Evolutionary conservation across 2,329 filamentous ascomycete genomes (phyloP).

Genomic region (Talaromyces sp.): DNA sequence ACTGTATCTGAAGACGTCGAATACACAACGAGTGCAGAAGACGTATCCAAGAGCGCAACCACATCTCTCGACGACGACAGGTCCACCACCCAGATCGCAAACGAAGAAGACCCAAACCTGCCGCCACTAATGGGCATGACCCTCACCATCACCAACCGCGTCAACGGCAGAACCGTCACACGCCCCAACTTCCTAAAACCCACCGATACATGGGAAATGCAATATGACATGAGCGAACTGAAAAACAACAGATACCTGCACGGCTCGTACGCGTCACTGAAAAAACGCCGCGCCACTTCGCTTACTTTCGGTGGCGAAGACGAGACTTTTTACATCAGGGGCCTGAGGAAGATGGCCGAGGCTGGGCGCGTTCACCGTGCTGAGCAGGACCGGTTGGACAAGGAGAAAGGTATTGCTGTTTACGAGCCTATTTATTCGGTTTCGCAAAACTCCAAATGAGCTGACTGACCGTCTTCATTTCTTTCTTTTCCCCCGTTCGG

Average conservation of each 20-base stretch:
- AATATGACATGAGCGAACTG: slow-evolving; percentile 71
- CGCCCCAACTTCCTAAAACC: slow-evolving; percentile 53
- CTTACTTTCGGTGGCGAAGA: slow-evolving; percentile 35
- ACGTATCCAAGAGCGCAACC: background rate
- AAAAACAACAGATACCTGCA: slow-evolving; percentile 34
- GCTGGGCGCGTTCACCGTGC: slow-evolving; percentile 58
- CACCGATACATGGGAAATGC: slow-evolving; percentile 62
- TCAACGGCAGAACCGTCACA: slow-evolving; percentile 61
- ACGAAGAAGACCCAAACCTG: slow-evolving; percentile 2
- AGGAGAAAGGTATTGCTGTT: slow-evolving; percentile 35
- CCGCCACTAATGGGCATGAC: slow-evolving; percentile 61
- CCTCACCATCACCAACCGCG: slow-evolving; percentile 66
- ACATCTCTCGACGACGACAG: too few species aligned
- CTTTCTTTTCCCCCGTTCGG: background rate
- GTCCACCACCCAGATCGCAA: too few species aligned
- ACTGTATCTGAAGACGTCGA: slow-evolving; percentile 1
- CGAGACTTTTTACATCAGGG: slow-evolving; percentile 41
- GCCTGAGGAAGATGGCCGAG: slow-evolving; percentile 41
- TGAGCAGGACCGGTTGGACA: slow-evolving; percentile 50
- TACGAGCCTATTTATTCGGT: slow-evolving; percentile 1
- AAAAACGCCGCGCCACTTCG: slow-evolving; percentile 51
- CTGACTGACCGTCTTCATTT: background rate
- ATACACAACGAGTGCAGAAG: background rate
- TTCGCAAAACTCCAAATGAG: background rate
- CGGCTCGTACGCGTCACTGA: slow-evolving; percentile 53